Evolutionary conservation across 1,284 basidiomycete species (phyloP), one percentile per base, ranked within the genome.

Genomic region (Trichosporon inkin): DNA sequence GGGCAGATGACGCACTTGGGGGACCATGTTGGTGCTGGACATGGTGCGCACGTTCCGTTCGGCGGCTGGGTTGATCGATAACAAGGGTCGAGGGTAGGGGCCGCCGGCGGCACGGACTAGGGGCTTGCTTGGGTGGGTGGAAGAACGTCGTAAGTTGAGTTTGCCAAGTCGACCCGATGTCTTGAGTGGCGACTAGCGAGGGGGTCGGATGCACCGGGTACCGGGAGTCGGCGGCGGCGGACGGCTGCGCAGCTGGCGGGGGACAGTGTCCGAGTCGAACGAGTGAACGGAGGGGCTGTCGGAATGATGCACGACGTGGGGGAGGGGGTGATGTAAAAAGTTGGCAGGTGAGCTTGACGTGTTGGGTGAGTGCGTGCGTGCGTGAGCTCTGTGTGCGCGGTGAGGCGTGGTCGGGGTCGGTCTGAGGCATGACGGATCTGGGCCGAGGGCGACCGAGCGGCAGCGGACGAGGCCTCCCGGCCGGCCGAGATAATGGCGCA

Each of bases 11-110:
- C 72, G 47, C 49, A 73, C 74, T 60, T 74, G 71, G 35, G 80
- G 74, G n/a, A 78, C 73, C 74, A 78, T 76, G 55, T 71, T 72
- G n/a, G n/a, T n/a, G 55, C 66, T 63, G 1, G 67, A 60, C 68
- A 72, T 73, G 52, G 47, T 63, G 53, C 17, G 58, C 19, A 49
- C 44, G 44, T 49, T 49, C 44, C 24, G 44, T 16, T 28, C 22
- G 28, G 22, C n/a, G 16, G 35, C 11, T 34, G 39, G 14, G 22
- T 14, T 34, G 19, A 37, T 37, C 17, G 28, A 38, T 37, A 24
- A 53, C 51, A 53, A 53, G 19, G 44, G 44, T 22, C 28, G 28
- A 22, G 10, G 44, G 44, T 49, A 49, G 44, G 53, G 47, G 47
- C 41, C 35, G 44, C 44, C 35, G 40, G 54, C 38, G 38, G 54